These are phyloP conservation scores for Paragyromitra xinjiangensis DNA, from an alignment of 495 filamentous ascomycete genomes.

Conservation along the genomic window DNA sequence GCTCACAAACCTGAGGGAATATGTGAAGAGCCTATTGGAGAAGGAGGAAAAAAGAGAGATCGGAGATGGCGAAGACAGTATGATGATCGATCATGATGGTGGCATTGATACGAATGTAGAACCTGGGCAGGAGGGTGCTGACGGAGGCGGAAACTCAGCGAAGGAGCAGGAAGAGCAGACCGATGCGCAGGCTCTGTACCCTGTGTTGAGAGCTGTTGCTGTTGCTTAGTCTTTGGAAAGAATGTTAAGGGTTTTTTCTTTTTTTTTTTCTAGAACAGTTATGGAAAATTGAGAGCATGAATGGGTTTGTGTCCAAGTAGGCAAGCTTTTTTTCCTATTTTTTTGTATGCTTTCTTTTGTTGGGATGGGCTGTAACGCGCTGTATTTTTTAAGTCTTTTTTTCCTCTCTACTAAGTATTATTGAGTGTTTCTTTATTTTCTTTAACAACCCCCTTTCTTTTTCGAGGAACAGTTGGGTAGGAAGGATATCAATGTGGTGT, in stretches of 20 bases:
- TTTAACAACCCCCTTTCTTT: conserved; percentile 22
- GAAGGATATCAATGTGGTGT: not conserved
- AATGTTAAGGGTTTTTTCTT: not conserved
- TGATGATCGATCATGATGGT: conserved; percentile 51
- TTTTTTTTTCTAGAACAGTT: conserved; percentile 29
- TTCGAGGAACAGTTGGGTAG: conserved; percentile 9
- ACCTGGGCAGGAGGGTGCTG: conserved; percentile 43
- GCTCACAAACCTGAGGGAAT: conserved; percentile 50
- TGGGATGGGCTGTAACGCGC: conserved; percentile 61
- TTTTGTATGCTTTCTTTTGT: conserved; percentile 56
- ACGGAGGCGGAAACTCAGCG: conserved; percentile 34
- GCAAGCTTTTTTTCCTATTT: conserved; percentile 54
- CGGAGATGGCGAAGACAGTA: conserved; percentile 50
- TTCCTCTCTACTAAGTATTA: conserved; percentile 52
- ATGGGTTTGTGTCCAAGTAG: conserved; percentile 29
- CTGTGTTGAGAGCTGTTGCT: conserved; percentile 59
- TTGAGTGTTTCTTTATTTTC: conserved; percentile 37
- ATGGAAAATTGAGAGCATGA: conserved; percentile 27
- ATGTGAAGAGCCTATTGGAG: conserved; percentile 44
- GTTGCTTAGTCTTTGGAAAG: conserved; percentile 49
- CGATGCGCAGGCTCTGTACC: conserved; percentile 62
- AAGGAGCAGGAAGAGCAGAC: conserved; percentile 59
- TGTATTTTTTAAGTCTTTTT: conserved; percentile 51
- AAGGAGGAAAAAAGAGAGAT: conserved; percentile 52
- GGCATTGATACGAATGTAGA: conserved; percentile 32